A percentile compares a stretch with the other conserved stretches of the same genome.
Conservation (phyloP, 2,329 filamentous ascomycete genomes). For the Plenodomus biglobosus region DNA sequence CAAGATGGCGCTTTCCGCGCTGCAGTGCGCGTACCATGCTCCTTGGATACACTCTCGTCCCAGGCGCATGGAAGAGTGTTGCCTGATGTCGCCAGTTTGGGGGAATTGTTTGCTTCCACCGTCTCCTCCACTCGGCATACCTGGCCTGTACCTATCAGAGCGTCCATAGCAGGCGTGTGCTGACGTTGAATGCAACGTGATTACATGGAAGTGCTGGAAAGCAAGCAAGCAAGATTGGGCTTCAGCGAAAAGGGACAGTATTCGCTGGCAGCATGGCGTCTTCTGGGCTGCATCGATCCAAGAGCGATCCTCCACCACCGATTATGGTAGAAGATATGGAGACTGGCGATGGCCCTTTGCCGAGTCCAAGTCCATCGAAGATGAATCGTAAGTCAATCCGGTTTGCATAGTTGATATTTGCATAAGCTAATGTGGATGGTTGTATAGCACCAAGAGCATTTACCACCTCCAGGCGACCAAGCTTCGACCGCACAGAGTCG, state of each 20-base stretch:
- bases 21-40: not conserved
- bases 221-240: too few relatives aligned
- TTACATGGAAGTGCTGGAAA: too few relatives aligned
- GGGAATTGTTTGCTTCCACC: not conserved
- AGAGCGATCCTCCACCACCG: conserved; percentile 34
- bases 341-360: conserved; percentile 22
- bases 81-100: not conserved
- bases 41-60: not conserved
- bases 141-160: conserved; percentile 1
- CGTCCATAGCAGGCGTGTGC: too few relatives aligned
- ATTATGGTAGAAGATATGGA: conserved; percentile 42
- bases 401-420: not conserved
- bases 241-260: not conserved
- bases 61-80: not conserved
- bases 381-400: conserved; percentile 14
- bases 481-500: conserved; percentile 9
- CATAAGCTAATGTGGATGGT: not conserved
- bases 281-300: conserved; percentile 11
- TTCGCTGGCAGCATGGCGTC: conserved; percentile 5
- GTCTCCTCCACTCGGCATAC: not conserved
- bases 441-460: conserved; percentile 20
- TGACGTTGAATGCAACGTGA: too few relatives aligned
- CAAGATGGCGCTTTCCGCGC: conserved; percentile 4
- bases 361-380: conserved; percentile 23
- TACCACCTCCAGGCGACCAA: conserved; percentile 12